A percentile compares a stretch with the other conserved stretches of the same genome.
phyloP scores from a whole-genome alignment of 2,329 filamentous ascomycete genomes.

The Fusarium sp. region DNA sequence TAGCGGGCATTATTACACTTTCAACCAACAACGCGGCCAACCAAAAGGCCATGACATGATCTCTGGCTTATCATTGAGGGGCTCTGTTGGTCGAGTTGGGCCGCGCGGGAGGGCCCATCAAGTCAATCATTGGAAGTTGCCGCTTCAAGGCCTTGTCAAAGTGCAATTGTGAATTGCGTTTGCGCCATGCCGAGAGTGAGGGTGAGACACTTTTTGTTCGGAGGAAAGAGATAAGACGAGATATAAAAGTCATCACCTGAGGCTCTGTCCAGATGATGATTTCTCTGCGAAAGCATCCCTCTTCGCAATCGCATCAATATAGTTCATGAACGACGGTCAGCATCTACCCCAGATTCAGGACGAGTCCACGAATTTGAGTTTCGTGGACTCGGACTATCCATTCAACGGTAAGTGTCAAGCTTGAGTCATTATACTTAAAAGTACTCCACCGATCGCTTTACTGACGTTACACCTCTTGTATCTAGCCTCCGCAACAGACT shows the following conservation, averaged over 20 bases:
- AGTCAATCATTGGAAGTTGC: slow-evolving; percentile 27
- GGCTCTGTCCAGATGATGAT: background rate
- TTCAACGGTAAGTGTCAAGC: slow-evolving; percentile 29
- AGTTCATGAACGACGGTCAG: slow-evolving; percentile 29
- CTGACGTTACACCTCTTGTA: slow-evolving; percentile 20
- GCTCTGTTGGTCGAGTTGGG: slow-evolving; percentile 1
- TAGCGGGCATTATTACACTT: slow-evolving; percentile 41
- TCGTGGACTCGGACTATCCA: slow-evolving; percentile 37
- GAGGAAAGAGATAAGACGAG: background rate
- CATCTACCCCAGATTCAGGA: slow-evolving; percentile 15
- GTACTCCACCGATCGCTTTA: slow-evolving; percentile 18
- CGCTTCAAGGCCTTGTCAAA: slow-evolving; percentile 6
- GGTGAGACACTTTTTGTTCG: slow-evolving; percentile 5
- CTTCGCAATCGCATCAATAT: slow-evolving; percentile 1
- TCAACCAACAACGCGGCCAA: slow-evolving; percentile 37
- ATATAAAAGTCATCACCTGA: slow-evolving; percentile 33
- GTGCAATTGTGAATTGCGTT: slow-evolving; percentile 9
- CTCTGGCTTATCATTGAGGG: slow-evolving; percentile 21
- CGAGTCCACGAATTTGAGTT: slow-evolving; percentile 33
- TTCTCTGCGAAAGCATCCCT: slow-evolving; percentile 3
- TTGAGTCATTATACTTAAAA: slow-evolving; percentile 28
- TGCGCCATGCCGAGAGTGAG: slow-evolving; percentile 11
- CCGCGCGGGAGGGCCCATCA: background rate
- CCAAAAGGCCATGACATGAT: slow-evolving; percentile 26
- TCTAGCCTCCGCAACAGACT: slow-evolving; percentile 22